These are phyloP conservation scores for Pythium grandisporangium DNA, from an alignment of 352 stramenopile genomes.

Conservation along the genomic window DNA sequence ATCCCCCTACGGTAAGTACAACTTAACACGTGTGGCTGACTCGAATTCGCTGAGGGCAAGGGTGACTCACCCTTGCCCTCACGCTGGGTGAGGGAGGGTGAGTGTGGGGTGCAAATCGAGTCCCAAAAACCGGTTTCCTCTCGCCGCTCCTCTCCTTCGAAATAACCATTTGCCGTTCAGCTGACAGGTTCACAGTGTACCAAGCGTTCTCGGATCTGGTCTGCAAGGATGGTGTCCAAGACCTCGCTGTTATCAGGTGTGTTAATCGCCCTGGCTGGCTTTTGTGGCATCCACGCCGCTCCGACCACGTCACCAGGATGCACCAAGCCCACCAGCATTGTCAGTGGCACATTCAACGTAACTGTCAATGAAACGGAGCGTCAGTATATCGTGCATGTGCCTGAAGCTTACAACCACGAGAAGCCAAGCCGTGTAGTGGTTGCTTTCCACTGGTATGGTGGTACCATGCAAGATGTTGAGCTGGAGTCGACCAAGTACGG, in stretches of 20 bases:
- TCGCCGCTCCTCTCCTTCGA: too few species aligned
- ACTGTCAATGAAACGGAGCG: conserved; percentile 17
- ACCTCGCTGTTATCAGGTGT: not conserved
- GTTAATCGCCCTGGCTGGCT: not conserved
- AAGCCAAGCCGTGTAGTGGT: conserved; percentile 12
- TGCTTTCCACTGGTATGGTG: conserved; percentile 19
- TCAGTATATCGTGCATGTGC: conserved; percentile 18
- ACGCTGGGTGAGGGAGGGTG: not conserved
- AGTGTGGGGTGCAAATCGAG: not conserved
- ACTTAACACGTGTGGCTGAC: too few species aligned
- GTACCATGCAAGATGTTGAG: conserved; percentile 13
- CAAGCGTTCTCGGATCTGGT: too few species aligned
- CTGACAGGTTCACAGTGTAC: not conserved
- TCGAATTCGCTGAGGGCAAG: not conserved
- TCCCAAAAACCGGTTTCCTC: not conserved
- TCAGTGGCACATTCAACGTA: conserved; percentile 16
- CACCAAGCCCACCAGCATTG: not conserved
- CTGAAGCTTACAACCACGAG: conserved; percentile 9
- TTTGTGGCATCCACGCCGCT: not conserved
- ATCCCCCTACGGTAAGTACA: too few species aligned
- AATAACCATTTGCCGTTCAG: not conserved
- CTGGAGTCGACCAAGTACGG: conserved; percentile 16
- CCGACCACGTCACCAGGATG: not conserved
- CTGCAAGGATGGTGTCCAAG: not conserved
- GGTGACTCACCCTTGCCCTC: not conserved